Conservation (phyloP, 2,329 filamentous ascomycete genomes). For the Xenosphaeropsis pyriputrescens region DNA sequence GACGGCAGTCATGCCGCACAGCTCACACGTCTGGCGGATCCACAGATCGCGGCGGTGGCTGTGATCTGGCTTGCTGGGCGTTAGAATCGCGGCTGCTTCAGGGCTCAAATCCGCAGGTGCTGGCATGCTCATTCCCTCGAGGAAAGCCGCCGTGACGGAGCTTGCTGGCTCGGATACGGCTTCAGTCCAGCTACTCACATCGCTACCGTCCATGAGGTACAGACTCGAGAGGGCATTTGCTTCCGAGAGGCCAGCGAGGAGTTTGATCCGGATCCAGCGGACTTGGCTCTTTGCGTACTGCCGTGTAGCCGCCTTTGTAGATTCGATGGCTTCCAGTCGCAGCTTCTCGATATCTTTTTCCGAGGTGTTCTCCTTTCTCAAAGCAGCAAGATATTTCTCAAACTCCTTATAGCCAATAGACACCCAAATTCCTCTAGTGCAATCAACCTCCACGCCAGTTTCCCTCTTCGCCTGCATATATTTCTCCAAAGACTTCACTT, state of each 20-base stretch:
- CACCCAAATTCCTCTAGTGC: constrained; percentile 80
- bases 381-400: constrained; percentile 48
- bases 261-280: constrained; percentile 75
- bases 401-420: constrained; percentile 96
- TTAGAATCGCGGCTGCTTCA: constrained; percentile 39
- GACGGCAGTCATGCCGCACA: constrained; percentile 51
- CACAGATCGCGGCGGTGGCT: constrained; percentile 26
- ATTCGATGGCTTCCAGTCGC: constrained; percentile 47
- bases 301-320: constrained; percentile 68
- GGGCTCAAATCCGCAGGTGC: constrained; percentile 39
- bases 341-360: constrained; percentile 34
- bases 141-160: constrained; percentile 45
- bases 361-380: constrained; percentile 16
- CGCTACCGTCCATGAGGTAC: constrained; percentile 70
- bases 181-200: constrained; percentile 43
- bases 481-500: constrained; percentile 38
- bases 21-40: constrained; percentile 47
- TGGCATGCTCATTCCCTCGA: constrained; percentile 30
- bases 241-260: constrained; percentile 52
- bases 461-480: constrained; percentile 28
- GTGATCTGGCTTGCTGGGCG: constrained; percentile 33
- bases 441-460: constrained; percentile 44
- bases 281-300: constrained; percentile 79
- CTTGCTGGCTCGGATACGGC: constrained; percentile 53
- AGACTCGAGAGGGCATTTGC: constrained; percentile 38